Percentiles rank a stretch among this genome's conserved stretches.
Evolutionary conservation across 208 protist genomes (phyloP).

Genomic region (Acanthamoeba castellanii): DNA sequence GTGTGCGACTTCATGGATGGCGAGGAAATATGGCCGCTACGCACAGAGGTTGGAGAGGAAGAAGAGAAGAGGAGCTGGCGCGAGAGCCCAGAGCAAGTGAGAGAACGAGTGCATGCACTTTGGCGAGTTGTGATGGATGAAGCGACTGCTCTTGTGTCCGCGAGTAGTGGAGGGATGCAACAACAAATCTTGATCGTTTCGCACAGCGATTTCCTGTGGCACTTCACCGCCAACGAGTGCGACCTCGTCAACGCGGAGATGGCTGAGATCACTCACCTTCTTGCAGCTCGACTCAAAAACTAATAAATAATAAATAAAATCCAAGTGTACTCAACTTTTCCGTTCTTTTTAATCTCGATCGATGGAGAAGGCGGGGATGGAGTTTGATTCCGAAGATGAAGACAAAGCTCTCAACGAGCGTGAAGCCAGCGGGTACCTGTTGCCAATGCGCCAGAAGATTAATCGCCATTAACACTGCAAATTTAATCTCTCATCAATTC

Average conservation of each 20-base stretch:
- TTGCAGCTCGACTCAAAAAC: background rate
- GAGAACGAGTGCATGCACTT: background rate
- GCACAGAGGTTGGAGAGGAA: background rate
- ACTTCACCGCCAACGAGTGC: background rate
- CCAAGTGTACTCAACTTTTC: too few species aligned
- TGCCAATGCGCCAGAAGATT: background rate
- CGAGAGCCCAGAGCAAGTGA: background rate
- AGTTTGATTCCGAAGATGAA: background rate
- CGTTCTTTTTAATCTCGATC: background rate
- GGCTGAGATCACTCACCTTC: background rate
- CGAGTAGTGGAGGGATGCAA: background rate
- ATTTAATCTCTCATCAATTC: background rate
- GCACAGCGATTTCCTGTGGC: background rate
- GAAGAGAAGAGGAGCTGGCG: background rate
- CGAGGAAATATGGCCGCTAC: background rate
- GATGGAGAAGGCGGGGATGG: background rate
- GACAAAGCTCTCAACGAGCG: background rate
- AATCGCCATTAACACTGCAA: background rate
- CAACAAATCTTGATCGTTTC: background rate
- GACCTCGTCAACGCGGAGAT: background rate
- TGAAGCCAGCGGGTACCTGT: background rate
- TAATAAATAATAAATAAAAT: too few species aligned
- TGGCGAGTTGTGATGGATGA: background rate
- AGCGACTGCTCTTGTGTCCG: background rate
- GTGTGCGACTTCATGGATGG: background rate